Evolutionary conservation across 2,329 filamentous ascomycete genomes (phyloP).

Genomic region (Arthrobotrys entomopaga): DNA sequence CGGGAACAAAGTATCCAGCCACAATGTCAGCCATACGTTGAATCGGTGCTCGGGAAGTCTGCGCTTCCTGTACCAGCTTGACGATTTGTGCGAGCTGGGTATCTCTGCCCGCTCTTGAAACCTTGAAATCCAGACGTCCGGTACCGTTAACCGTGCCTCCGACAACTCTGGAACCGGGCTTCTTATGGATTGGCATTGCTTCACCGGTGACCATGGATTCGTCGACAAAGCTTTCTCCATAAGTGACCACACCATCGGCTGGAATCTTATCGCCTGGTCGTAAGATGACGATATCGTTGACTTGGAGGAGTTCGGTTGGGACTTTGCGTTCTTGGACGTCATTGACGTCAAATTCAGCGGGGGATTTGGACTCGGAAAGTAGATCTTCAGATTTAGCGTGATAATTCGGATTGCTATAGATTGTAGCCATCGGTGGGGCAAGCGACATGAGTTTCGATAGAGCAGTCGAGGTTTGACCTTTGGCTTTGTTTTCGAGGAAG

Average conservation of each 20-base stretch:
- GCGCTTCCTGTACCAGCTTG: constrained; percentile 95
- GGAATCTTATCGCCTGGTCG: constrained; percentile 96
- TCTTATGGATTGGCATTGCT: constrained; percentile 92
- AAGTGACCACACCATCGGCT: constrained; percentile 85
- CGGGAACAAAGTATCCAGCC: constrained; percentile 92
- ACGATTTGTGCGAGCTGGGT: constrained; percentile 98
- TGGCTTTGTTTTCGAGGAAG: constrained; percentile 91
- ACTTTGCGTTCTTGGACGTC: constrained; percentile 78
- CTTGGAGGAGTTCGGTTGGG: constrained; percentile 91
- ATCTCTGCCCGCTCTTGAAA: constrained; percentile 90
- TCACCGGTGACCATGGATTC: constrained; percentile 99
- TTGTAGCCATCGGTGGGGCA: constrained; percentile 94
- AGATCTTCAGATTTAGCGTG: constrained; percentile 64
- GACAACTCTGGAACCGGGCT: constrained; percentile 80
- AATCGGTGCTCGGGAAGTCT: constrained; percentile 92
- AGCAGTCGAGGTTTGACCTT: constrained; percentile 94
- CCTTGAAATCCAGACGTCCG: constrained; percentile 88
- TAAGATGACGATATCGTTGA: constrained; percentile 91
- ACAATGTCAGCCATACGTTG: constrained; percentile 90
- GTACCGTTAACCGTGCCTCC: constrained; percentile 96
- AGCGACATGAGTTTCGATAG: constrained; percentile 94
- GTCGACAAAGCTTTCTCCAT: constrained; percentile 91
- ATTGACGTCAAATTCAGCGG: constrained; percentile 60
- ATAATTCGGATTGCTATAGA: constrained; percentile 93
- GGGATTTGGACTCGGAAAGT: constrained; percentile 62